Evolutionary conservation across 169 alveolate species (phyloP), one percentile per base, ranked within the genome.

Genomic region (Plasmodium gaboni): DNA sequence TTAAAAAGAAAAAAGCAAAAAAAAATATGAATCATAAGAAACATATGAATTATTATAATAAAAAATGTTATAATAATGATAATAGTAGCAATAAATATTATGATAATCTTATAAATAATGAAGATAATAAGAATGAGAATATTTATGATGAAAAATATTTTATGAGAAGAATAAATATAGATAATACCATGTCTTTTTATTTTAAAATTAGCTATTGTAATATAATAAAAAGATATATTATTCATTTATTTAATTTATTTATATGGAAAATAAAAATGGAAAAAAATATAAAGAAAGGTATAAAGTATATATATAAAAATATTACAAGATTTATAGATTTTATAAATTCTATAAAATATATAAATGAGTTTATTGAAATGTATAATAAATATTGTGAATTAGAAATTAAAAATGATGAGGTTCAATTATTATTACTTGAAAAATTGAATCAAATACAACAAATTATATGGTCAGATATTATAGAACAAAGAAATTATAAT

Each of bases 191-290:
- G n/a, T 42, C 51, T 17, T n/a, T 2, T 10, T 80, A 80, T 57
- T 80, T 80, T 50, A 15, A 17, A 53, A 50, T 44, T n/a, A n/a
- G 83, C 12, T 80, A 80, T 46, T 67, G 12, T 2, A 51, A 67
- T 44, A 53, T 80, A 22, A 22, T 67, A 44, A 80, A 48, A 71
- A n/a, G 10, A 12, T 80, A 80, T 28, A 61, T 80, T 17, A 55
- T n/a, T 10, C 90, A 80, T 59, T 60, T 80, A 17, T 80, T 67
- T 61, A 80, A 80, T 59, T 61, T 80, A 26, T 80, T 80, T 70
- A 9, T 48, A 13, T 80, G 90, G 90, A 68, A 67, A 80, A 46
- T 26, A n/a, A 53, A 26, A 2, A 8, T 80, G 12, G 74, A 80
- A 53, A 51, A 80, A 55, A 80, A 61, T 61, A 68, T 51, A 8